Evolutionary conservation across 2,329 filamentous ascomycete genomes (phyloP).

Genomic region (Pestalotiopsis sp.): DNA sequence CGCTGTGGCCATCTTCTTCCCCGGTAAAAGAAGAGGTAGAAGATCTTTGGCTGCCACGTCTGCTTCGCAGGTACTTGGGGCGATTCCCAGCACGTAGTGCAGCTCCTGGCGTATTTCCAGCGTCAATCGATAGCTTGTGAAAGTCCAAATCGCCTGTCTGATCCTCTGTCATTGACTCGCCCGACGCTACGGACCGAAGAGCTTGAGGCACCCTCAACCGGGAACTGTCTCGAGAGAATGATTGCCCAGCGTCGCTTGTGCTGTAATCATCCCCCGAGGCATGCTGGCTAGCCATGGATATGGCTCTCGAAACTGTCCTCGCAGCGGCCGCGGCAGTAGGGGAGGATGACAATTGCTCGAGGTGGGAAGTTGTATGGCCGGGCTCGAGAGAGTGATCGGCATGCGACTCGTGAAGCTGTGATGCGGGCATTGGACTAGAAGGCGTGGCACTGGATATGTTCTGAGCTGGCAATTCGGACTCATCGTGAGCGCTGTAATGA

Average conservation of each 20-base stretch:
- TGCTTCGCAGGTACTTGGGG: slow-evolving; percentile 61
- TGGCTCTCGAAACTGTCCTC: slow-evolving; percentile 48
- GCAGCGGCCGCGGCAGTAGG: slow-evolving; percentile 58
- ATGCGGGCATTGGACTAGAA: slow-evolving; percentile 5
- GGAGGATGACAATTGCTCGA: slow-evolving; percentile 59
- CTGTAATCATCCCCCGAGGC: slow-evolving; percentile 16
- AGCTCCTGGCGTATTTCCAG: slow-evolving; percentile 48
- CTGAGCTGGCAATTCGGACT: not conserved
- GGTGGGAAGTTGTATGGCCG: slow-evolving; percentile 48
- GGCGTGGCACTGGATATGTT: not conserved
- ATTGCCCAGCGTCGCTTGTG: slow-evolving; percentile 18
- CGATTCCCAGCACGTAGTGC: slow-evolving; percentile 49
- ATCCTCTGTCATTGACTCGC: slow-evolving; percentile 31
- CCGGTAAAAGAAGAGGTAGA: slow-evolving; percentile 63
- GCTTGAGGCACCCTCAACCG: slow-evolving; percentile 34
- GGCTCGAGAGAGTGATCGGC: slow-evolving; percentile 19
- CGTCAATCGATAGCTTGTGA: slow-evolving; percentile 39
- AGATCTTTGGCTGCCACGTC: slow-evolving; percentile 60
- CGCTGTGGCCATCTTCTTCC: slow-evolving; percentile 69
- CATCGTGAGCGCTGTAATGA: not conserved
- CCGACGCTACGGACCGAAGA: slow-evolving; percentile 29
- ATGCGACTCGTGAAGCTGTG: not conserved
- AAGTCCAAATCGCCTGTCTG: slow-evolving; percentile 35
- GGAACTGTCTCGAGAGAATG: slow-evolving; percentile 26
- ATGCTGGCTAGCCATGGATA: slow-evolving; percentile 45